A percentile compares a stretch with the other conserved stretches of the same genome.
phyloP scores from a whole-genome alignment of 192 early-diverging fungal species.

The Mortierella claussenii region DNA sequence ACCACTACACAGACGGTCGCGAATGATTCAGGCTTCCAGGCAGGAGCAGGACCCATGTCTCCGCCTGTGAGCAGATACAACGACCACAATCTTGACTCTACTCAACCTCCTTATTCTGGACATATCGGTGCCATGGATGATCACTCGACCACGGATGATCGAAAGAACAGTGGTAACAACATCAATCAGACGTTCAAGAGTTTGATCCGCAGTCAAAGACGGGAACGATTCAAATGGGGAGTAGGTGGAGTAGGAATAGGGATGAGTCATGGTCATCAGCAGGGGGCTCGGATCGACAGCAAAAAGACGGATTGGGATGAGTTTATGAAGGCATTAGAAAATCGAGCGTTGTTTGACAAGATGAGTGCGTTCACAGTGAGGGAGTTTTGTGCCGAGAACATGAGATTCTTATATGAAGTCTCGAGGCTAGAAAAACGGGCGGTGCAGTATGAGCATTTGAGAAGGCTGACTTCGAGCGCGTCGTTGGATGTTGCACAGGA shows the following conservation, averaged over 20 bases:
- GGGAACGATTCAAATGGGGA: background rate
- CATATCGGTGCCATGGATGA: background rate
- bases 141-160: background rate
- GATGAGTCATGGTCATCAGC: background rate
- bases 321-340: conserved; percentile 30
- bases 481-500: background rate
- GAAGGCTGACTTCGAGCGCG: conserved; percentile 13
- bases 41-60: background rate
- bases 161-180: background rate
- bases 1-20: background rate
- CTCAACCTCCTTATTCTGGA: too few relatives aligned
- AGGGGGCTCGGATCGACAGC: conserved; percentile 1
- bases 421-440: conserved; percentile 38
- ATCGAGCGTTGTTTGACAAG: conserved; percentile 23
- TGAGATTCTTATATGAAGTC: conserved; percentile 42
- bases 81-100: too few relatives aligned
- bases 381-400: conserved; percentile 53
- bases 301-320: conserved; percentile 42
- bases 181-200: conserved; percentile 21
- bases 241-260: conserved; percentile 2
- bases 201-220: conserved; percentile 12
- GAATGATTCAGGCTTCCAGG: background rate
- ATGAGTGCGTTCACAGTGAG: conserved; percentile 43
- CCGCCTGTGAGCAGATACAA: background rate
- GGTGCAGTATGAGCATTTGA: conserved; percentile 31